Base-by-base conservation (phyloP, 2,329 filamentous ascomycete genomes). In the Aureobasidium pullulans region DNA sequence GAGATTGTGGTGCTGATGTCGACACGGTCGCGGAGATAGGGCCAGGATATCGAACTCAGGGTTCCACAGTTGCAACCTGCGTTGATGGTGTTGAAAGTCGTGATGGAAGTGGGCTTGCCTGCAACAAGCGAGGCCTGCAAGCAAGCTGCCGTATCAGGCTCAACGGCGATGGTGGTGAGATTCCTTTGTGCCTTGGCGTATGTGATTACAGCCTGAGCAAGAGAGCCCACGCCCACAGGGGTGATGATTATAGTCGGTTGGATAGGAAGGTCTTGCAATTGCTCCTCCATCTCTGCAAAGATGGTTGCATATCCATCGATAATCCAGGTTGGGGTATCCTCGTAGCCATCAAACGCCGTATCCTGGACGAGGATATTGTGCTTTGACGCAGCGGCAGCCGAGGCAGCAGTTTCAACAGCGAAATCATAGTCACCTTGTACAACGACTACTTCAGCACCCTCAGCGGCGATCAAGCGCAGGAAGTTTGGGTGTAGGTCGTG, bases 301-400 rank as follows among this genome's bases (percentile, higher is more conserved):
- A 92, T 86, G 0, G 88, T 90, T 4, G 77, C 78, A 66, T 93
- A 94, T 0, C 89, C 89, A 62, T 93, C 84, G 0, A 90, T 86
- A 23, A 92, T 87, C 84, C 86, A 91, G 70, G 76, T 70, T 0
- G 88, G 87, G 5, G 90, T 81, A 40, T 83, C 76, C 48, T 84
- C 80, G 65, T 88, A 90, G 2, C 82, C 84, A 0, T 80, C 77
- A 65, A 87, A 88, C 0, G 84, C 80, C 8, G 81, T 85, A 66
- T 93, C 89, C 67, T 88, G 82, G 0, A 92, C 78, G 42, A 91
- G 70, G 6, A 91, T 67, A 0, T 76, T 78, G 0, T 65, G 66
- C 15, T 67, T 63, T 0, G 66, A 63, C 0, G 83, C 82, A 28
- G 71, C 76, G 1, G 70, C 50, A 11, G 39, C 28, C 19, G 39